These are phyloP conservation scores for Cryomyces minteri DNA, from an alignment of 495 filamentous ascomycete genomes.

Conservation along the genomic window DNA sequence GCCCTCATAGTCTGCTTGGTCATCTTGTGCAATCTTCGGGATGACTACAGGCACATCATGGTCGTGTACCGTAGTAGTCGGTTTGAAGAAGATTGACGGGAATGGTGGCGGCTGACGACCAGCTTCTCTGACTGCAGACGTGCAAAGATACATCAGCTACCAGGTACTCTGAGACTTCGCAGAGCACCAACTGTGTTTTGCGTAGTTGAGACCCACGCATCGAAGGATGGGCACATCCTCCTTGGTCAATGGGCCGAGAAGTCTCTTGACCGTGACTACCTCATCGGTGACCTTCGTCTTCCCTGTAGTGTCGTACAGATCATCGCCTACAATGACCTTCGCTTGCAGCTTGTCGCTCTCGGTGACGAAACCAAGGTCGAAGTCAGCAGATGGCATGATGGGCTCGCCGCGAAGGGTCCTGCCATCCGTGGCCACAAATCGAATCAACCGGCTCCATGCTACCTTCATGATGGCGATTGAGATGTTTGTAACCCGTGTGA, in stretches of 20 bases:
- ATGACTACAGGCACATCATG: conserved; percentile 24
- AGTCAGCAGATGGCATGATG: conserved; percentile 22
- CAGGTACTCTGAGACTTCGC: neutral
- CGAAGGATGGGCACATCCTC: conserved; percentile 15
- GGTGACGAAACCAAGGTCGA: conserved; percentile 23
- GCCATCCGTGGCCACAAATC: conserved; percentile 26
- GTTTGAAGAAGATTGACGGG: conserved; percentile 34
- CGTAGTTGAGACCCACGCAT: conserved; percentile 19
- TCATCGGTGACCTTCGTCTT: conserved; percentile 5
- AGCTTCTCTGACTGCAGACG: conserved; percentile 22
- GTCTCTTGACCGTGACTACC: conserved; percentile 12
- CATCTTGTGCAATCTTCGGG: conserved; percentile 29
- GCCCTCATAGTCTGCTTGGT: conserved; percentile 34
- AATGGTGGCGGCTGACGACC: conserved; percentile 27
- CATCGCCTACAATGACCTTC: conserved; percentile 9
- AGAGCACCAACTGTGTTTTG: conserved; percentile 14
- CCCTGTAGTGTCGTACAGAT: neutral
- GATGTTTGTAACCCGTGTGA: too few species aligned
- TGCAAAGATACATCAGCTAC: neutral
- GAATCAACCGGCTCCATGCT: conserved; percentile 30
- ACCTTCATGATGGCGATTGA: neutral
- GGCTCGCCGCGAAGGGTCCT: conserved; percentile 28
- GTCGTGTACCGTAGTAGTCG: conserved; percentile 24
- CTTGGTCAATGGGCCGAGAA: conserved; percentile 14
- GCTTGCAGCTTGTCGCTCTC: conserved; percentile 9